These are phyloP conservation scores for Colletotrichum nymphaeae DNA, from an alignment of 2,329 filamentous ascomycete species.

Conservation along the genomic window DNA sequence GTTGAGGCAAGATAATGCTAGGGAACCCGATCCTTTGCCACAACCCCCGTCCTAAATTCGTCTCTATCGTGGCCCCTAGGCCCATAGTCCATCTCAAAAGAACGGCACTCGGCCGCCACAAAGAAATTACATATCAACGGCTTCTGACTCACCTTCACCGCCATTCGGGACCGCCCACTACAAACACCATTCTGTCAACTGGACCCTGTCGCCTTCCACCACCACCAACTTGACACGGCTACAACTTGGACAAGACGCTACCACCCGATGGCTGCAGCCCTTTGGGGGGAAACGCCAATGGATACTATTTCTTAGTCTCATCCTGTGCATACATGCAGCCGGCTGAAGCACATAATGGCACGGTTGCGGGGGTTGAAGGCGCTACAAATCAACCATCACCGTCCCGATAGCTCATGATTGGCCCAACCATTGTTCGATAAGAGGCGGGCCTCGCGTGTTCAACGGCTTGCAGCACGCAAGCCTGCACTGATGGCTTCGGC, in stretches of 20 bases:
- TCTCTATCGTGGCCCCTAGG: neutral
- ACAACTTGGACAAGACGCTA: conserved; percentile 7
- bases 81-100: neutral
- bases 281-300: neutral
- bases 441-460: neutral
- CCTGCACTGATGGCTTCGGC: neutral
- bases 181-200: neutral
- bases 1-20: conserved; percentile 11
- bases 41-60: conserved; percentile 5
- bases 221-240: neutral
- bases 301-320: neutral
- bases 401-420: neutral
- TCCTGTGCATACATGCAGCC: conserved; percentile 16
- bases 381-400: neutral
- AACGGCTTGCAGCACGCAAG: conserved; percentile 17
- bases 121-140: neutral
- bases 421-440: conserved; percentile 14
- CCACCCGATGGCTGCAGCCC: conserved; percentile 12
- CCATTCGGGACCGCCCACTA: conserved; percentile 15
- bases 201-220: neutral
- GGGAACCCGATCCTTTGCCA: conserved; percentile 21
- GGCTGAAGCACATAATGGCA: neutral
- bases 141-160: conserved; percentile 33
- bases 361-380: conserved; percentile 22
- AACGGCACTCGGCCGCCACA: conserved; percentile 3